Evolutionary conservation across 2,329 filamentous ascomycete genomes (phyloP), one percentile per base, ranked within the genome.

Genomic region (Fusarium incarnatum): DNA sequence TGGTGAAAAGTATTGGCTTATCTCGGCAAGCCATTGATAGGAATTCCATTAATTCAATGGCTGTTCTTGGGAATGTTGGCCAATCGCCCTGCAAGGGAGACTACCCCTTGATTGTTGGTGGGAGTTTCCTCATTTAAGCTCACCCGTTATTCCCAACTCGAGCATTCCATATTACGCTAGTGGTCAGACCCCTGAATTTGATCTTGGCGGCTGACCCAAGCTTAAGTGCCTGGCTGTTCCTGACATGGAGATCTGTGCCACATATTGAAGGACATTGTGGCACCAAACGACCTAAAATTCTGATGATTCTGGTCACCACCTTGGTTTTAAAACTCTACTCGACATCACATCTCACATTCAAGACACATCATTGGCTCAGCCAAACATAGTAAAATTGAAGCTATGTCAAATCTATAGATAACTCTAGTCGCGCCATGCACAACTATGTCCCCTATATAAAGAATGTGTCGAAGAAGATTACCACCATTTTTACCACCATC

Each of bases 371-470:
- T 12, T 13, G 18, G 25, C 27, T n/a, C n/a, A 32, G 11, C 32
- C 55, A 63, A 37, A 22, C 27, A 13, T 15, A 30, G 44, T 40
- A 49, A 28, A 18, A 64, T 64, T 41, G 18, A 58, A 50, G 28
- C 10, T 50, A 46, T 59, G 1, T 50, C 22, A 41, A 32, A 15
- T 69, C 67, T 65, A 66, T 48, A 58, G 60, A 69, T 40, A 56
- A 46, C 37, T 23, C 11, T 56, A 67, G 67, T 53, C 56, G 57
- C 59, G 12, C 20, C 30, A 45, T 30, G 34, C 40, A 61, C 66
- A 48, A 34, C 66, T 67, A 70, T 62, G 57, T 70, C 52, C 46
- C 53, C 67, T 70, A 67, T 70, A 11, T 55, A 70, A 70, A 7
- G 67, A 70, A 48, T 55, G 67, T 70, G 22, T 67, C 3, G 67